Evolutionary conservation across 352 stramenopile species (phyloP).

Genomic region (Phytophthora pistaciae): DNA sequence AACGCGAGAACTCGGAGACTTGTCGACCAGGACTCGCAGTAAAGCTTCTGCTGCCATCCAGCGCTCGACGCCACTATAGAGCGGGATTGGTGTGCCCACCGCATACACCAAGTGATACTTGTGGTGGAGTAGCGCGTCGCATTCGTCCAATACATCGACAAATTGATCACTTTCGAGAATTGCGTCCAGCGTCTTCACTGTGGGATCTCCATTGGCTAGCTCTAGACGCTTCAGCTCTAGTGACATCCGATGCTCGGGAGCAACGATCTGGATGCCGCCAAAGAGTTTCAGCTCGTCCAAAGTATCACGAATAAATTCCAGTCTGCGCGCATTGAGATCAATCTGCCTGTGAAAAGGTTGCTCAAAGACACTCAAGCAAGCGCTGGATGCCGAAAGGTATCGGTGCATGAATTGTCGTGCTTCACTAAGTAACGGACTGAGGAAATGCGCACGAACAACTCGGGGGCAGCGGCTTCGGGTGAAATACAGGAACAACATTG

Average conservation of each 20-base stretch:
- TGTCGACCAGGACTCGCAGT: slow-evolving; percentile 34
- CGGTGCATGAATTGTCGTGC: slow-evolving; percentile 73
- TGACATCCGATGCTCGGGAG: slow-evolving; percentile 90
- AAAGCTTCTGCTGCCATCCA: slow-evolving; percentile 69
- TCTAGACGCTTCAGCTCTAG: slow-evolving; percentile 83
- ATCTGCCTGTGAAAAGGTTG: slow-evolving; percentile 79
- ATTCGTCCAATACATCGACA: slow-evolving; percentile 90
- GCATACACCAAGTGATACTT: slow-evolving; percentile 92
- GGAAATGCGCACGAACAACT: slow-evolving; percentile 70
- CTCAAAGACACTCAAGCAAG: slow-evolving; percentile 59
- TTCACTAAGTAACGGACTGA: slow-evolving; percentile 70
- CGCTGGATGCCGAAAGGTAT: slow-evolving; percentile 51
- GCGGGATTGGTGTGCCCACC: slow-evolving; percentile 53
- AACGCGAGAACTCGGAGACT: slow-evolving; percentile 18
- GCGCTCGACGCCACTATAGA: slow-evolving; percentile 59
- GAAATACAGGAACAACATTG: slow-evolving; percentile 89
- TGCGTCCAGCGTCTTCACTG: slow-evolving; percentile 36
- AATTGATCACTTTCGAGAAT: slow-evolving; percentile 60
- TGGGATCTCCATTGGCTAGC: not conserved
- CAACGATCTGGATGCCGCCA: slow-evolving; percentile 73
- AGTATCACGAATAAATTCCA: slow-evolving; percentile 44
- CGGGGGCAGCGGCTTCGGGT: slow-evolving; percentile 18
- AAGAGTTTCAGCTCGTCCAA: slow-evolving; percentile 46
- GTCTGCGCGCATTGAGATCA: slow-evolving; percentile 32
- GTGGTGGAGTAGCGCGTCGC: slow-evolving; percentile 88